Conservation (phyloP, 371 early-diverging fungal species). For the Mortierella sp. region DNA sequence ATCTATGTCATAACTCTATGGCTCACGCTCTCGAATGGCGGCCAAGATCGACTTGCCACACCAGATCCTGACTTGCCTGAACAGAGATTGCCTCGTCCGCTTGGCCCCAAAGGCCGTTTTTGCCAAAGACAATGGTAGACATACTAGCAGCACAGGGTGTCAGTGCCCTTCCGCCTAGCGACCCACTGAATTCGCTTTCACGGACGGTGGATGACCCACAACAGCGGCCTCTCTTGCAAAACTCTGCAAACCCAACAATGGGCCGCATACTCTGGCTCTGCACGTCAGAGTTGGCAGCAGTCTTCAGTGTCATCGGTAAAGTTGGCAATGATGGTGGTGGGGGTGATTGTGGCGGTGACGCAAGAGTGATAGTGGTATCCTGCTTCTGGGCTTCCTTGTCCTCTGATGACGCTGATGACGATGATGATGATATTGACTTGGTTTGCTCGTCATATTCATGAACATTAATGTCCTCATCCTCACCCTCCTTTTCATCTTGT, state of each 20-base stretch:
- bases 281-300: neutral
- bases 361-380: neutral
- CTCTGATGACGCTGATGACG: neutral
- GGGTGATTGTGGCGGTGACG: neutral
- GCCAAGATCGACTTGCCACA: conserved; percentile 48
- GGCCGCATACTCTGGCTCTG: conserved; percentile 13
- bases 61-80: conserved; percentile 25
- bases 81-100: conserved; percentile 1
- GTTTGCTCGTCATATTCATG: conserved; percentile 35
- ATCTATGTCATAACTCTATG: too few relatives aligned
- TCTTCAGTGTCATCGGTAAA: neutral
- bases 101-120: conserved; percentile 32
- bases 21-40: conserved; percentile 2
- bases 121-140: conserved; percentile 33
- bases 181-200: conserved; percentile 3
- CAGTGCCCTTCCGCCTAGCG: conserved; percentile 8
- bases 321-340: neutral
- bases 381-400: conserved; percentile 1
- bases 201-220: conserved; percentile 30
- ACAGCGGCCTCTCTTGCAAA: conserved; percentile 37
- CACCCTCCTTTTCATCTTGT: conserved; percentile 16
- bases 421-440: neutral
- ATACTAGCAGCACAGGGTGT: conserved; percentile 49
- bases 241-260: conserved; percentile 28
- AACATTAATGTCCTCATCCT: conserved; percentile 34